phyloP scores from a whole-genome alignment of 768 basidiomycete species.

The Macrolepiota fuliginosa region DNA sequence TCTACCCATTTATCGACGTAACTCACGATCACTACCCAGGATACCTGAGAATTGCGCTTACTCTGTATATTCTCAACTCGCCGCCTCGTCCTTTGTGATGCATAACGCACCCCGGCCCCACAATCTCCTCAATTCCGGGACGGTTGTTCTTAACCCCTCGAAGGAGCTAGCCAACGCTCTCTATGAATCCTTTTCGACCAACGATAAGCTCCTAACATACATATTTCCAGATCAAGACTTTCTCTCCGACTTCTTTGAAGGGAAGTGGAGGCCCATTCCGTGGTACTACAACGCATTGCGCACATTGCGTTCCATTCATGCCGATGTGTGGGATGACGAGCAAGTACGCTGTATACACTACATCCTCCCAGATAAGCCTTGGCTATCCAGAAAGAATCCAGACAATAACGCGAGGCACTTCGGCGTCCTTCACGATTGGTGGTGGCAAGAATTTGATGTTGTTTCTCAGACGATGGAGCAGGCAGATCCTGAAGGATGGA shows the following conservation, averaged over 20 bases:
- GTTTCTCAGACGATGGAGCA: slow-evolving; percentile 41
- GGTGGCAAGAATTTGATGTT: slow-evolving; percentile 71
- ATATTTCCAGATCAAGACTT: slow-evolving; percentile 93
- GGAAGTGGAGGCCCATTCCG: slow-evolving; percentile 73
- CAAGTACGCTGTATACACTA: slow-evolving; percentile 88
- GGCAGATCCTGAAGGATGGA: slow-evolving; percentile 45
- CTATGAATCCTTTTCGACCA: slow-evolving; percentile 49
- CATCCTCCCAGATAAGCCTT: slow-evolving; percentile 85
- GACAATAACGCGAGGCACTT: slow-evolving; percentile 37
- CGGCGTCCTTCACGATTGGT: slow-evolving; percentile 64
- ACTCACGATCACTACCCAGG: slow-evolving; percentile 46
- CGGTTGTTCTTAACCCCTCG: slow-evolving; percentile 84
- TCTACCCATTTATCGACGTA: slow-evolving; percentile 1
- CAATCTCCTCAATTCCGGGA: slow-evolving; percentile 85
- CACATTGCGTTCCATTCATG: slow-evolving; percentile 74
- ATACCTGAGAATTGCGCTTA: slow-evolving; percentile 90
- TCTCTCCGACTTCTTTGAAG: slow-evolving; percentile 74
- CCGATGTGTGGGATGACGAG: slow-evolving; percentile 77
- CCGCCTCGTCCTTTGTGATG: slow-evolving; percentile 31
- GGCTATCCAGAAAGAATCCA: slow-evolving; percentile 54
- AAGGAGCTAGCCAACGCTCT: slow-evolving; percentile 49
- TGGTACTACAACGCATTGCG: slow-evolving; percentile 95
- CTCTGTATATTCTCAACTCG: slow-evolving; percentile 50
- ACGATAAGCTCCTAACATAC: slow-evolving; percentile 38
- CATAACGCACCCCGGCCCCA: slow-evolving; percentile 66